These are phyloP conservation scores for Pleurotus platypus DNA, from an alignment of 768 basidiomycete genomes.

Conservation along the genomic window DNA sequence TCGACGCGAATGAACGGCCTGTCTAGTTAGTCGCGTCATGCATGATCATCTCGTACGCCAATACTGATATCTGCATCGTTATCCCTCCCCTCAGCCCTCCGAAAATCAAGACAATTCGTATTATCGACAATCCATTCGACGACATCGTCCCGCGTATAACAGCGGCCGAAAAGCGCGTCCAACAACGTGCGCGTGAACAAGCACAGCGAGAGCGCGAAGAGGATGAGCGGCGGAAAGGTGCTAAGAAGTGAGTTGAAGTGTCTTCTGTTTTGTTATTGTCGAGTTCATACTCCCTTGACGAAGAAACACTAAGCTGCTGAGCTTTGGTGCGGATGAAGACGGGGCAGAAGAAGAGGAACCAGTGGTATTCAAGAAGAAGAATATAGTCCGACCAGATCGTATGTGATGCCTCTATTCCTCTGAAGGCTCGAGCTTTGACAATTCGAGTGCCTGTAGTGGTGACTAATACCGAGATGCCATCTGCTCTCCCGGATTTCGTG, in stretches of 20 bases:
- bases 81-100: slow-evolving; percentile 64
- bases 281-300: not conserved
- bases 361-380: slow-evolving; percentile 66
- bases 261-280: not conserved
- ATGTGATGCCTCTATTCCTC: slow-evolving; percentile 23
- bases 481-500: slow-evolving; percentile 38
- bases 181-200: slow-evolving; percentile 76
- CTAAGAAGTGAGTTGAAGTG: slow-evolving; percentile 70
- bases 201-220: slow-evolving; percentile 80
- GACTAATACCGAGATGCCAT: slow-evolving; percentile 26
- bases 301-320: slow-evolving; percentile 87
- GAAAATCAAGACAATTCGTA: slow-evolving; percentile 80
- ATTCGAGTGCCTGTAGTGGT: slow-evolving; percentile 24
- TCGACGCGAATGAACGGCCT: slow-evolving; percentile 59
- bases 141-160: slow-evolving; percentile 97
- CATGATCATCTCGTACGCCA: not conserved
- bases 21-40: slow-evolving; percentile 57
- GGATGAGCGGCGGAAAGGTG: slow-evolving; percentile 63
- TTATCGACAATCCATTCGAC: slow-evolving; percentile 91
- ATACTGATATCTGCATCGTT: not conserved
- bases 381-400: slow-evolving; percentile 84
- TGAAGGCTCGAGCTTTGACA: not conserved
- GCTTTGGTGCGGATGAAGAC: slow-evolving; percentile 78
- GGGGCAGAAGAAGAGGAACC: slow-evolving; percentile 57
- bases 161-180: slow-evolving; percentile 83